Evolutionary conservation across 2,329 filamentous ascomycete genomes (phyloP).

Genomic region (Cladophialophora immunda): DNA sequence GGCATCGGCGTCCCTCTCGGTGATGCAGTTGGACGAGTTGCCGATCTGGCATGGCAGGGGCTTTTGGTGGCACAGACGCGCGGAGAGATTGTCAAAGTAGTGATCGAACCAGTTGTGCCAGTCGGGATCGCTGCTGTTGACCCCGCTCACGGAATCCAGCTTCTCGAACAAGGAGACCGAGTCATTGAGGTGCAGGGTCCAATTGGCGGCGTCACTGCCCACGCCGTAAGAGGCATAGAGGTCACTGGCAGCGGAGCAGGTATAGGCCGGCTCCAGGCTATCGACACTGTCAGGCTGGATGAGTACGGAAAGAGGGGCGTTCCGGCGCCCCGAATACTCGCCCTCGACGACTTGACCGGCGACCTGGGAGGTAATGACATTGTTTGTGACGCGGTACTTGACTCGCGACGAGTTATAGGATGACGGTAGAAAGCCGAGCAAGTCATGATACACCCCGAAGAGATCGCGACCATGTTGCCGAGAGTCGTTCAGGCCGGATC

Average conservation of each 20-base stretch:
- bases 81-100: slow-evolving; percentile 85
- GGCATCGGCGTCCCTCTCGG: slow-evolving; percentile 68
- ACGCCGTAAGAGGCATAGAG: slow-evolving; percentile 57
- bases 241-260: slow-evolving; percentile 63
- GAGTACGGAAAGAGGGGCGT: slow-evolving; percentile 47
- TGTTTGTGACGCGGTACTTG: slow-evolving; percentile 78
- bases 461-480: slow-evolving; percentile 80
- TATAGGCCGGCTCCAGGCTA: slow-evolving; percentile 77
- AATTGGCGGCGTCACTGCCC: slow-evolving; percentile 58
- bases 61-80: slow-evolving; percentile 77
- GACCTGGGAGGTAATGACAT: slow-evolving; percentile 83
- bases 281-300: slow-evolving; percentile 67
- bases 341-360: slow-evolving; percentile 77
- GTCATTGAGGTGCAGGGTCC: slow-evolving; percentile 69
- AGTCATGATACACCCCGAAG: slow-evolving; percentile 76
- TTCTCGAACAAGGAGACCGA: slow-evolving; percentile 63
- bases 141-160: slow-evolving; percentile 74
- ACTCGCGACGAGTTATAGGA: slow-evolving; percentile 58
- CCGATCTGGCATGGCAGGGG: slow-evolving; percentile 73
- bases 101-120: slow-evolving; percentile 77
- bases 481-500: slow-evolving; percentile 75
- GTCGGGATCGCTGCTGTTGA: slow-evolving; percentile 58
- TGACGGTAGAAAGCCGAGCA: slow-evolving; percentile 72
- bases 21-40: slow-evolving; percentile 66
- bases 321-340: slow-evolving; percentile 64